Evolutionary conservation across 176 grass and related monocot species (phyloP).

Genomic region (Cenchrus fungigraminus): DNA sequence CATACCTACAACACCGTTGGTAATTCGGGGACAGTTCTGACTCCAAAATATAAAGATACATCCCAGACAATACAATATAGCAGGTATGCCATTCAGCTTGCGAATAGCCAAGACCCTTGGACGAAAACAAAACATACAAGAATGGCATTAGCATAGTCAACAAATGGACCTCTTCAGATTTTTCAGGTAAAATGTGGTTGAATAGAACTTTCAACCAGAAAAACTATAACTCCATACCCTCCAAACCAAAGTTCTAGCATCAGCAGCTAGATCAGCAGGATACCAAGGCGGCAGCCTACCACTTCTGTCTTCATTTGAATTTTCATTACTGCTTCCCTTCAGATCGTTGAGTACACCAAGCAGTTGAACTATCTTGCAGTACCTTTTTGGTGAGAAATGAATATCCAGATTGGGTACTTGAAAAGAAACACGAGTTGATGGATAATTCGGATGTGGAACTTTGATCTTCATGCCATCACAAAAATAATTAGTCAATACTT

Average conservation of each 20-base stretch:
- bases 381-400: conserved; percentile 95
- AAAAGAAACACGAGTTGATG: conserved; percentile 90
- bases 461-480: conserved; percentile 74
- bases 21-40: conserved; percentile 74
- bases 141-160: conserved; percentile 9
- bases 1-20: conserved; percentile 88
- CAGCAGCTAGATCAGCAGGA: conserved; percentile 82
- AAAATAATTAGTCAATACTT: conserved; percentile 25
- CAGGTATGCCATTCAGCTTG: conserved; percentile 93
- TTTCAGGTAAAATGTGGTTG: not conserved
- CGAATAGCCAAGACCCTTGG: conserved; percentile 86
- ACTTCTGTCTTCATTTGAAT: conserved; percentile 44
- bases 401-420: conserved; percentile 94
- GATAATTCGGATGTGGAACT: conserved; percentile 87
- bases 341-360: conserved; percentile 72
- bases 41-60: conserved; percentile 95
- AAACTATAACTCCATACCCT: conserved; percentile 60
- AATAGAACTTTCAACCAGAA: conserved; percentile 27
- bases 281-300: conserved; percentile 71
- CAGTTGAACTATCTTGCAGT: conserved; percentile 71
- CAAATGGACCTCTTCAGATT: not conserved
- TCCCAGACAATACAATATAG: conserved; percentile 87
- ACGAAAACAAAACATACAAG: conserved; percentile 38
- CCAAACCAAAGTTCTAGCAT: conserved; percentile 98
- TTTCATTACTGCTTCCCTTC: conserved; percentile 56